These are phyloP conservation scores for Sclerotinia trifoliorum DNA, from an alignment of 2,329 filamentous ascomycete genomes.

Conservation along the genomic window DNA sequence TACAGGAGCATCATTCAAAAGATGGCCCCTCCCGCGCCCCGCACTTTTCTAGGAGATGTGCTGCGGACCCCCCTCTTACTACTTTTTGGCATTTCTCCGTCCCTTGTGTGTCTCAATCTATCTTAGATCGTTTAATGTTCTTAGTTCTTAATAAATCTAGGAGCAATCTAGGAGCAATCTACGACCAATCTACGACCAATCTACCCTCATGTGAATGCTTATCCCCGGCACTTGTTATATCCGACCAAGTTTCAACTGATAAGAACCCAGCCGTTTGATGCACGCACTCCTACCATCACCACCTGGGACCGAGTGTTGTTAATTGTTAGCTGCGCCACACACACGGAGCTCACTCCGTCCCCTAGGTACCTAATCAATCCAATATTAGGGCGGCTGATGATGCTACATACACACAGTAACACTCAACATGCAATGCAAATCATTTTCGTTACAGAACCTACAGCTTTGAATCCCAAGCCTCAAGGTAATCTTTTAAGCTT, in stretches of 20 bases:
- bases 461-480: background rate
- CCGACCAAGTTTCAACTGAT: background rate
- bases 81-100: conserved; percentile 15
- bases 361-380: background rate
- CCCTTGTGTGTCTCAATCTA: conserved; percentile 5
- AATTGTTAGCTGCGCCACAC: background rate
- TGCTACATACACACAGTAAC: too few relatives aligned
- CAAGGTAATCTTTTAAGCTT: conserved; percentile 7
- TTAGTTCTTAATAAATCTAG: too few relatives aligned
- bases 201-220: background rate
- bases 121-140: background rate
- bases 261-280: conserved; percentile 1
- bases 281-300: background rate
- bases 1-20: conserved; percentile 7
- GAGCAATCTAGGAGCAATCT: background rate
- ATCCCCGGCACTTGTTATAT: conserved; percentile 10
- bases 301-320: too few relatives aligned
- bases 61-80: conserved; percentile 4
- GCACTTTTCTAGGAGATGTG: background rate
- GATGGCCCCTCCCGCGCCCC: conserved; percentile 10
- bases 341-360: background rate
- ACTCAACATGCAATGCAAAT: conserved; percentile 15
- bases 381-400: too few relatives aligned
- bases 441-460: background rate
- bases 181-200: background rate